Evolutionary conservation across 441 rosid species (phyloP).

Genomic region (Cnidoscolus chayamansa): DNA sequence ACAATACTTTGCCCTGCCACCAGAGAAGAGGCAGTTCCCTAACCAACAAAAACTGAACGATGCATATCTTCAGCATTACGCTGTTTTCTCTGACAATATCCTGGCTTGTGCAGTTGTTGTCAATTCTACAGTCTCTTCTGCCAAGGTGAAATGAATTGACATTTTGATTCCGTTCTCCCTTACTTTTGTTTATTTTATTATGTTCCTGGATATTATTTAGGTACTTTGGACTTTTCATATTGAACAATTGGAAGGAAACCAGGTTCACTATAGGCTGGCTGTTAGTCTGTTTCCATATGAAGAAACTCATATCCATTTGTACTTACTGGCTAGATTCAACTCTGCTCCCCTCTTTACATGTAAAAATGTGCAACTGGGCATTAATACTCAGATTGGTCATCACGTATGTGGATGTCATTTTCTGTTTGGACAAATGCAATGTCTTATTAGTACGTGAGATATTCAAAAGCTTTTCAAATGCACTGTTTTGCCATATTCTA

Average conservation of each 20-base stretch:
- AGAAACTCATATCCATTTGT: not conserved
- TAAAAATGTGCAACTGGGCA: no score
- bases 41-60: conserved; percentile 51
- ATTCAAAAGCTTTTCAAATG: no score
- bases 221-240: not conserved
- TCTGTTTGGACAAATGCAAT: no score
- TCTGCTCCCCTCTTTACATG: not conserved
- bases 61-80: conserved; percentile 63
- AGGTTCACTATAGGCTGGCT: not conserved
- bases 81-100: conserved; percentile 76
- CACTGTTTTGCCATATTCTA: not conserved
- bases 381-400: no score
- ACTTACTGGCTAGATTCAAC: not conserved
- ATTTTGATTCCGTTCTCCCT: not conserved
- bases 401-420: no score
- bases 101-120: conserved; percentile 85
- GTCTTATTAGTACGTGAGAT: no score
- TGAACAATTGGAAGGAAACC: not conserved
- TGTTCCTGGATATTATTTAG: conserved; percentile 3
- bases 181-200: not conserved
- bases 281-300: not conserved
- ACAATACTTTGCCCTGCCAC: conserved; percentile 62
- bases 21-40: conserved; percentile 67
- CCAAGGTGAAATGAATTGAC: conserved; percentile 45
- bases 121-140: conserved; percentile 68